These are phyloP conservation scores for Bipolaris victoriae DNA, from an alignment of 2,329 filamentous ascomycete genomes.

Conservation along the genomic window DNA sequence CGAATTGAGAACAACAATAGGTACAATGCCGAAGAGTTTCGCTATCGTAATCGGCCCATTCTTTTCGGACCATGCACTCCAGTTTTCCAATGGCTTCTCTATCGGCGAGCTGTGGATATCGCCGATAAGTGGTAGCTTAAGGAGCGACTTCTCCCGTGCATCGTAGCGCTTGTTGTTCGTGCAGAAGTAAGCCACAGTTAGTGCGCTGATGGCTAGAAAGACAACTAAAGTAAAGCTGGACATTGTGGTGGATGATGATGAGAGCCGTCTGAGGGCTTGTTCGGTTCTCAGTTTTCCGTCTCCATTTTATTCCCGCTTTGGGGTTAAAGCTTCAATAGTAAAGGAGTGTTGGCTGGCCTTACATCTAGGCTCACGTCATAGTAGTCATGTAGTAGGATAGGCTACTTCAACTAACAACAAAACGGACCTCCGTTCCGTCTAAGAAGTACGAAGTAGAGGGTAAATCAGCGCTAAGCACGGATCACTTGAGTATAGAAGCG, in stretches of 20 bases:
- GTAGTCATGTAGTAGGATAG: too few species aligned
- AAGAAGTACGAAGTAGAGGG: too few species aligned
- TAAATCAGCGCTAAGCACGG: too few species aligned
- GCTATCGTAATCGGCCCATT: slow-evolving; percentile 11
- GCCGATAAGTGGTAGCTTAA: slow-evolving; percentile 16
- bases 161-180: slow-evolving; percentile 1
- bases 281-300: too few species aligned
- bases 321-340: too few species aligned
- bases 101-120: slow-evolving; percentile 17
- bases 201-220: slow-evolving; percentile 5
- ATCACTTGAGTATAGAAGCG: too few species aligned
- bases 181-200: slow-evolving; percentile 8
- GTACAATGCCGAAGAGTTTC: slow-evolving; percentile 16
- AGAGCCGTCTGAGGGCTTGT: too few species aligned
- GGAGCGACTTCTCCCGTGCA: slow-evolving; percentile 6
- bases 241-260: not conserved
- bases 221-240: slow-evolving; percentile 3
- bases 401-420: too few species aligned
- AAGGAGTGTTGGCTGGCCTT: too few species aligned
- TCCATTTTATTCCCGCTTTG: too few species aligned
- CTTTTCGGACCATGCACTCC: slow-evolving; percentile 15
- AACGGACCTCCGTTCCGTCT: too few species aligned
- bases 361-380: too few species aligned
- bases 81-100: slow-evolving; percentile 13
- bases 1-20: slow-evolving; percentile 17